Base-by-base conservation (phyloP, 768 basidiomycete genomes). In the Myochromella boudieri region DNA sequence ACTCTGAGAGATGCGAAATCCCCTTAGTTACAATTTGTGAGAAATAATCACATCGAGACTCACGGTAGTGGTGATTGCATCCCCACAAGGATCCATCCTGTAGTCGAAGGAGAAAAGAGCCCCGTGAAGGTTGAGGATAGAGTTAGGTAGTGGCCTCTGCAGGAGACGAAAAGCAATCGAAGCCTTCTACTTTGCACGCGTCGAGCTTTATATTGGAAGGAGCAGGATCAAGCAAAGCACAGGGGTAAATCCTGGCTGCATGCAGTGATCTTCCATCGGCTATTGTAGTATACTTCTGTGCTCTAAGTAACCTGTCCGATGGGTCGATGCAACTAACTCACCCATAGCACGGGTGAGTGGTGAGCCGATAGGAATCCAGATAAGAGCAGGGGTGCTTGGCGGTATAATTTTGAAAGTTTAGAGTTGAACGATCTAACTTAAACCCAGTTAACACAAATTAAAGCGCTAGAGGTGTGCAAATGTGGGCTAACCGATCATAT, bases 191-290 rank as follows among this genome's bases (percentile, higher is more conserved):
- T 24, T 22, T 47, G 24, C 32, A 37, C 34, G 49, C 24, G 34
- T 21, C 32, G 25, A 17, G 29, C 32, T 44, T 52, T 52, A 52
- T 52, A 52, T 48, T 42, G 36, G 37, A 31, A 39, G 29, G 14
- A 27, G 4, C 37, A 44, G 26, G 26, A 15, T 4, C 3, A 28
- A 1, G 17, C 40, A 15, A 28, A n/a, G 15, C 40, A n/a, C n/a
- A n/a, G 9, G 10, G 27, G 24, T 41, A 28, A 41, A 41, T 41
- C 40, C 36, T 44, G 6, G 21, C n/a, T 33, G 24, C 24, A 45
- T 34, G 14, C 41, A 42, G 43, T 22, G 37, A 52, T 36, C 41
- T 34, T 25, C 27, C 44, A 42, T 41, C 32, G 14, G 39, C 33
- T 24, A 33, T 24, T 34, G 29, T 33, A 15, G 31, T 32, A 24